Percentiles rank a stretch among this genome's conserved stretches.
phyloP scores from a whole-genome alignment of 2,329 filamentous ascomycete genomes.

The Ophiosphaerella korrae region DNA sequence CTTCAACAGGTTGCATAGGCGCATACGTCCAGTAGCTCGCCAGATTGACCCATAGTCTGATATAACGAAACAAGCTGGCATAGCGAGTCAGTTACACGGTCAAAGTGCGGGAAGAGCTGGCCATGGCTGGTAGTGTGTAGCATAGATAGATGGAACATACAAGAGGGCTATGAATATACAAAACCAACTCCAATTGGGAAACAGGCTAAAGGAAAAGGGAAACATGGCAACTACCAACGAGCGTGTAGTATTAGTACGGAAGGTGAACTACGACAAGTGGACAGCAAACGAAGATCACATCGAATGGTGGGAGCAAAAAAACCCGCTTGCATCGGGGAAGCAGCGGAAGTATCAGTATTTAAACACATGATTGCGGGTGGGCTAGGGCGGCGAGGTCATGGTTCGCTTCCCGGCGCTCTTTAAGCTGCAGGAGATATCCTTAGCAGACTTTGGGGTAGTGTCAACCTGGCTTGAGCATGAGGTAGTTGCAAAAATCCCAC shows the following conservation, averaged over 20 bases:
- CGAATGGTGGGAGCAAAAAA: conserved; percentile 45
- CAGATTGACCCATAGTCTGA: conserved; percentile 83
- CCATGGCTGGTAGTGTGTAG: background rate
- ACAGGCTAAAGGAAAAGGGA: conserved; percentile 43
- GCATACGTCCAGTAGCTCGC: conserved; percentile 79
- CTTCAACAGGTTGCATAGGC: conserved; percentile 79
- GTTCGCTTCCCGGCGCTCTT: conserved; percentile 48
- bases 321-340: conserved; percentile 47
- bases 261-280: conserved; percentile 40
- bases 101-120: conserved; percentile 6
- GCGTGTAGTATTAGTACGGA: conserved; percentile 42
- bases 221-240: conserved; percentile 48
- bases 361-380: conserved; percentile 47
- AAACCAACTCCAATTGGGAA: conserved; percentile 49
- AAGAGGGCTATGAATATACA: conserved; percentile 44
- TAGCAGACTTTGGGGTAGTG: conserved; percentile 50
- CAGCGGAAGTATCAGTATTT: conserved; percentile 47
- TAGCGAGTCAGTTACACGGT: conserved; percentile 28
- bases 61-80: conserved; percentile 80
- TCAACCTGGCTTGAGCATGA: conserved; percentile 48
- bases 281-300: conserved; percentile 49
- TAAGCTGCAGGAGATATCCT: conserved; percentile 47
- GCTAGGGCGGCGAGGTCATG: conserved; percentile 46
- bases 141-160: conserved; percentile 27
- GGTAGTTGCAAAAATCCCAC: conserved; percentile 45